Evolutionary conservation across 495 filamentous ascomycete species (phyloP), one percentile per base, ranked within the genome.

Genomic region (Penicillium salamii): DNA sequence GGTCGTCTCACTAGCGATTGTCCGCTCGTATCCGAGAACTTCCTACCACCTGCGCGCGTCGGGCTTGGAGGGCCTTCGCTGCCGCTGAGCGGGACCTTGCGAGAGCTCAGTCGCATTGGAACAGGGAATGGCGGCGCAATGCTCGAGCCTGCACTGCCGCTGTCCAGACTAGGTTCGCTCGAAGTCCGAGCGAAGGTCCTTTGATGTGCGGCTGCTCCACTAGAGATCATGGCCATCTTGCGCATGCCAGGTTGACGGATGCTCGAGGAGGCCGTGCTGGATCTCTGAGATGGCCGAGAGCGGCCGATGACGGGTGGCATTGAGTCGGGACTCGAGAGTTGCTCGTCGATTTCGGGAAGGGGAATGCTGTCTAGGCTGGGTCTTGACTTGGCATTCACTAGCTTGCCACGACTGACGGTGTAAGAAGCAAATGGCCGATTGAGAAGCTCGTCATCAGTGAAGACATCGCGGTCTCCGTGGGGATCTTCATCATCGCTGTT

Each of bases 61-160:
- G 92, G 91, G 52, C 88, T 95, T 47, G 81, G 80, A 13, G 81
- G 83, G 23, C 87, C 87, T 49, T 97, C 91, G 49, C 88, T 95
- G 26, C 77, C 68, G 57, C 80, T 86, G 45, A 85, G 65, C 5
- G 84, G 82, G 28, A 85, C 77, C 56, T 87, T 86, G 53, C 90
- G 82, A 3, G 93, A 97, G 62, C 92, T 97, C 14, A 88, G 83
- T 45, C 93, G 79, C 9, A 85, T 87, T 3, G 93, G 93, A 7
- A 98, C 91, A 0, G 95, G 91, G 74, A 96, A 96, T 7, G 90
- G 89, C 18, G 89, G 89, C 24, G 72, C 68, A 47, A 74, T 64
- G 32, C 61, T 68, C 24, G 69, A 71, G 24, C 57, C 59, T 40
- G 57, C 71, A 54, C 68, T 77, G 50, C 81, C 78, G 41, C 73